Percentiles rank a stretch among this genome's conserved stretches.
Conservation (phyloP, 1,284 basidiomycete genomes). For the Malassezia sp. region DNA sequence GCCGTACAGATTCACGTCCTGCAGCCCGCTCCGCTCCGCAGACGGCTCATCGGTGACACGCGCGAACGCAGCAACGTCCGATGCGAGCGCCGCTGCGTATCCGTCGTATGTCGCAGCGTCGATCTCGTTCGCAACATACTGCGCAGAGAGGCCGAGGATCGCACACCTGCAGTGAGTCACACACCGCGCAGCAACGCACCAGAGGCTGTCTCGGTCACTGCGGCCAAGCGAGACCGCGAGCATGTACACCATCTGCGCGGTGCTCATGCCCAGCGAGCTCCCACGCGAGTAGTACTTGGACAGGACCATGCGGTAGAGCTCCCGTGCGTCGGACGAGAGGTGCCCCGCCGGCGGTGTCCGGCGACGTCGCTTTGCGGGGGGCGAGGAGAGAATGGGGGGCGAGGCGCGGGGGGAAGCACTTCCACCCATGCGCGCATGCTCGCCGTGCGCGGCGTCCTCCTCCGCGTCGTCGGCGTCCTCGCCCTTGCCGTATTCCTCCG, state of each 20-base stretch:
- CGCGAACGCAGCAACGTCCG: conserved; percentile 32
- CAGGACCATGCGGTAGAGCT: conserved; percentile 30
- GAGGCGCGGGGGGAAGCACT: conserved; percentile 7
- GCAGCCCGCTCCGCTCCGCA: conserved; percentile 2
- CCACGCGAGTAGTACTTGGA: conserved; percentile 66
- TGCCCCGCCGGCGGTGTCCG: too few species aligned
- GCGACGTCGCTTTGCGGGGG: too few species aligned
- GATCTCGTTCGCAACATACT: conserved; percentile 78
- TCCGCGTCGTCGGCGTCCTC: conserved; percentile 44
- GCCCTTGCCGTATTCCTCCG: conserved; percentile 41
- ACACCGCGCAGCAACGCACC: too few species aligned
- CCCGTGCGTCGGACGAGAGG: conserved; percentile 21
- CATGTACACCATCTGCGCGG: conserved; percentile 76
- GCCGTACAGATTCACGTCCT: conserved; percentile 6
- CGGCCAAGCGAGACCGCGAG: conserved; percentile 78
- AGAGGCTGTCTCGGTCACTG: conserved; percentile 82
- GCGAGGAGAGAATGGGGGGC: neutral
- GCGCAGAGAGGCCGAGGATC: conserved; percentile 82
- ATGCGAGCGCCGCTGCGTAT: conserved; percentile 28
- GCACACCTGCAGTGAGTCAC: too few species aligned
- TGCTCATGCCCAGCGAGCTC: conserved; percentile 77
- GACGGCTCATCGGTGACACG: neutral
- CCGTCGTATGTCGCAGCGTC: conserved; percentile 71
- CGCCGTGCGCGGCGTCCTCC: too few species aligned
- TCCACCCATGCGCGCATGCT: conserved; percentile 10